Evolutionary conservation across 2,329 filamentous ascomycete genomes (phyloP), one percentile per base, ranked within the genome.

Genomic region (Clathrospora elynae): DNA sequence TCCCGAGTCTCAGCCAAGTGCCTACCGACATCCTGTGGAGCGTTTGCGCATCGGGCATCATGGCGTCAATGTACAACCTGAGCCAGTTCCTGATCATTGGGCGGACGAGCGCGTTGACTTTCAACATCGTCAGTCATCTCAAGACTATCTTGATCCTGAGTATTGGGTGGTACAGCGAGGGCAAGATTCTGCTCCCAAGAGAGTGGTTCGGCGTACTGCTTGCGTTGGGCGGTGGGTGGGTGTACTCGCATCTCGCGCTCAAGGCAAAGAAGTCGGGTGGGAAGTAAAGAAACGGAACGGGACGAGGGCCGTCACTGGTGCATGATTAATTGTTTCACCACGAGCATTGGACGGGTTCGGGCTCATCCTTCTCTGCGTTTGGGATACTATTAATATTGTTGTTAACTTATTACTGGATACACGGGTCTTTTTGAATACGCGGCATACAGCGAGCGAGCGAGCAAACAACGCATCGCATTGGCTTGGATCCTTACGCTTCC

Each of bases 91-190:
- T 71, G 45, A 71, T 71, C 49, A 71, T 71, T 16, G 67, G 68
- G 11, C 64, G 68, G 16, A 71, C 69, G 1, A 70, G 66, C 9
- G 68, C 69, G 4, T 50, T 72, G 31, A 71, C 69, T 0, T 71
- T 71, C 55, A 72, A 71, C 56, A 70, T 71, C 40, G 66, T 70
- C 42, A 62, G 57, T 53, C 73, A 74, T 51, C 63, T 75, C 32
- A 75, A 76, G 66, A 75, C 73, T 11, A 73, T 75, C 20, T 65
- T 75, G 22, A 75, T 76, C 35, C 57, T 75, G 46, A 71, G 67
- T 14, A 72, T 74, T 50, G 73, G 73, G 8, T 76, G 73, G 73
- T 67, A 74, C 42, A 73, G 67, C 55, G 73, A 75, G 51, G 71
- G 71, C 40, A 71, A 72, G 49, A 55, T 68, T 8, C 58, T 75